These are phyloP conservation scores for Yamadazyma taylorii DNA, from an alignment of 1,139 yeast genomes.

Conservation along the genomic window DNA sequence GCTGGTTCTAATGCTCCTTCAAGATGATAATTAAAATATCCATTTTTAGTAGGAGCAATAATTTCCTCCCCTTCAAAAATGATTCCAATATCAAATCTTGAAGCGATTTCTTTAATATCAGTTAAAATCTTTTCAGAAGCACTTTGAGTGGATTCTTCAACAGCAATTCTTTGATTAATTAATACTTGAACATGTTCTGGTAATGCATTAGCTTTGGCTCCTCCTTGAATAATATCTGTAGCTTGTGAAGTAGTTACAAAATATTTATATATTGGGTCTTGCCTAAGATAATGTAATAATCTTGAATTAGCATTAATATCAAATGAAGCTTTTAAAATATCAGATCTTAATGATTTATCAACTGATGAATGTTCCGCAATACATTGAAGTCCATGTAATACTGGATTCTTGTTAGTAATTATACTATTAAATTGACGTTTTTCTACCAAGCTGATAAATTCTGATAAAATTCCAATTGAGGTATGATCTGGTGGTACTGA, in stretches of 20 bases:
- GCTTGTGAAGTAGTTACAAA: constrained; percentile 66
- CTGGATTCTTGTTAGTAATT: constrained; percentile 41
- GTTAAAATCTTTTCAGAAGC: constrained; percentile 37
- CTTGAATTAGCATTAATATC: constrained; percentile 40
- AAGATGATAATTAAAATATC: constrained; percentile 45
- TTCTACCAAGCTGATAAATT: constrained; percentile 39
- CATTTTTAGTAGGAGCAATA: constrained; percentile 32
- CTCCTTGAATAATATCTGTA: constrained; percentile 64
- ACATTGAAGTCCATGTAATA: constrained; percentile 42
- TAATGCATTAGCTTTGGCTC: constrained; percentile 68
- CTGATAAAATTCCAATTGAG: constrained; percentile 44
- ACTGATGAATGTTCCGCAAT: constrained; percentile 41
- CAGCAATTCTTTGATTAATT: constrained; percentile 59
- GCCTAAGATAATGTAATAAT: constrained; percentile 34
- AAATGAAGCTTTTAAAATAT: constrained; percentile 41
- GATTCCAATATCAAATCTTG: constrained; percentile 46
- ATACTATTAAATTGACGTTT: constrained; percentile 33
- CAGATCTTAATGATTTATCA: constrained; percentile 27
- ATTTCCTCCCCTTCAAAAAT: constrained; percentile 33
- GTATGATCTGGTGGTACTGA: constrained; percentile 51
- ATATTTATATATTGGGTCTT: constrained; percentile 30
- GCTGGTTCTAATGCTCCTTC: constrained; percentile 52
- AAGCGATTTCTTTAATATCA: constrained; percentile 41
- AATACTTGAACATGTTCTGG: constrained; percentile 63
- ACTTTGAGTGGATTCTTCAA: constrained; percentile 45